A percentile compares a stretch with the other conserved stretches of the same genome.
phyloP scores from a whole-genome alignment of 2,329 filamentous ascomycete genomes.

The Nemania diffusa region DNA sequence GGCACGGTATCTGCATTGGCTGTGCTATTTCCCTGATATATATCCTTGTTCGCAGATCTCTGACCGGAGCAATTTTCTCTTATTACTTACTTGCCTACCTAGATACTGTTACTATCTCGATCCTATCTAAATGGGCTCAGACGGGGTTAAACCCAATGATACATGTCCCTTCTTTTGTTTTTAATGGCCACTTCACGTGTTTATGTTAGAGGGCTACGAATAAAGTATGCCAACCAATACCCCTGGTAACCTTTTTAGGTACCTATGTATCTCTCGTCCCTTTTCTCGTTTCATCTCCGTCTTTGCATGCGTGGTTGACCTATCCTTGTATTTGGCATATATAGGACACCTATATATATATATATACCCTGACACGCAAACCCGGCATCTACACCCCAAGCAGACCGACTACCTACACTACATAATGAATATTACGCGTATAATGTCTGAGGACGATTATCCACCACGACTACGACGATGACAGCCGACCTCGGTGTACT shows the following conservation, averaged over 20 bases:
- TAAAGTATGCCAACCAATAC: conserved; percentile 19
- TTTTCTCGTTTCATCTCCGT: conserved; percentile 15
- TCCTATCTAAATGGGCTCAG: not conserved
- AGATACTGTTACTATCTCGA: not conserved
- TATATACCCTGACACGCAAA: conserved; percentile 6
- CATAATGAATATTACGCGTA: conserved; percentile 21
- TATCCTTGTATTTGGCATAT: conserved; percentile 8
- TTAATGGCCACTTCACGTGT: not conserved
- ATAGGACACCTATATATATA: not conserved
- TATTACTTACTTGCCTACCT: not conserved
- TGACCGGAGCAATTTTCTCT: not conserved
- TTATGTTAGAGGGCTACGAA: not conserved
- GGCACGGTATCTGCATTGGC: conserved; percentile 17
- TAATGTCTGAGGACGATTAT: not conserved
- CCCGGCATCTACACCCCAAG: not conserved
- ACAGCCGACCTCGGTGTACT: not conserved
- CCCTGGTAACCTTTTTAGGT: conserved; percentile 5
- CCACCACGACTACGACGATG: not conserved
- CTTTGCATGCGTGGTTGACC: conserved; percentile 13
- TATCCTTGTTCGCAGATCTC: not conserved
- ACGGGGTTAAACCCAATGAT: conserved; percentile 16
- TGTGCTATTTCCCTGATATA: conserved; percentile 19
- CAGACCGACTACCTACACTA: not conserved
- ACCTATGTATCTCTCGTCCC: not conserved
- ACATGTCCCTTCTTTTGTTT: not conserved